phyloP scores from a whole-genome alignment of 768 basidiomycete genomes.

The Leccinum sublutescens region DNA sequence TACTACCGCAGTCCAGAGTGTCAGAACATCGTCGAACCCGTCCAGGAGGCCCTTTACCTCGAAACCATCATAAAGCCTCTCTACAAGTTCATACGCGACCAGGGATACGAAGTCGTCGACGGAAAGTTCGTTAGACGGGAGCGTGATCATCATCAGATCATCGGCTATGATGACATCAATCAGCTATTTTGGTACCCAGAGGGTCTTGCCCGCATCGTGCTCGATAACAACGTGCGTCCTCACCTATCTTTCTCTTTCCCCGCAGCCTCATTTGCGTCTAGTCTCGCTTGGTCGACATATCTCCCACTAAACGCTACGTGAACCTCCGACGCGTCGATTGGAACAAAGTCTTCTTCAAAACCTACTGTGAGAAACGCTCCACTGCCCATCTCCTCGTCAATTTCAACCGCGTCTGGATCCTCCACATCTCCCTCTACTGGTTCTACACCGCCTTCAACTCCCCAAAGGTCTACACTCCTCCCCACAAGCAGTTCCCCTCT shows the following conservation, averaged over 20 bases:
- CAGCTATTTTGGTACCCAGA: constrained; percentile 99
- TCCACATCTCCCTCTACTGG: constrained; percentile 92
- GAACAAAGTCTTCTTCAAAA: constrained; percentile 97
- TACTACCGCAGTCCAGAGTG: constrained; percentile 98
- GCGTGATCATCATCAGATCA: constrained; percentile 92
- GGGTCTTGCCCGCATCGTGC: constrained; percentile 88
- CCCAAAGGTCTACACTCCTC: constrained; percentile 83
- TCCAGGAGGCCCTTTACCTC: constrained; percentile 93
- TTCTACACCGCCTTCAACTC: constrained; percentile 99
- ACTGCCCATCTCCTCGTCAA: constrained; percentile 92
- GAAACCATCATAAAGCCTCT: constrained; percentile 90
- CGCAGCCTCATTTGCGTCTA: constrained; percentile 31
- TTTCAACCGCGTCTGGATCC: constrained; percentile 98
- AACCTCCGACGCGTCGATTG: constrained; percentile 91
- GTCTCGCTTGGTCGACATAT: constrained; percentile 89
- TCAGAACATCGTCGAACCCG: constrained; percentile 89
- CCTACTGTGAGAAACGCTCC: constrained; percentile 96
- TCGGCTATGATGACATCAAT: constrained; percentile 99
- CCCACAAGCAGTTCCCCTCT: constrained; percentile 62
- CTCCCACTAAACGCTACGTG: constrained; percentile 92
- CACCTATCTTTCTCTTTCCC: background rate
- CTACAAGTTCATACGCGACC: constrained; percentile 94
- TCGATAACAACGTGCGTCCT: constrained; percentile 73
- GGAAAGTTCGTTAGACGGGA: constrained; percentile 94
- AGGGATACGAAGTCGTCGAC: constrained; percentile 94